These are phyloP conservation scores for Kurtzmaniella quercitrusa DNA, from an alignment of 1,139 yeast species.

Conservation along the genomic window DNA sequence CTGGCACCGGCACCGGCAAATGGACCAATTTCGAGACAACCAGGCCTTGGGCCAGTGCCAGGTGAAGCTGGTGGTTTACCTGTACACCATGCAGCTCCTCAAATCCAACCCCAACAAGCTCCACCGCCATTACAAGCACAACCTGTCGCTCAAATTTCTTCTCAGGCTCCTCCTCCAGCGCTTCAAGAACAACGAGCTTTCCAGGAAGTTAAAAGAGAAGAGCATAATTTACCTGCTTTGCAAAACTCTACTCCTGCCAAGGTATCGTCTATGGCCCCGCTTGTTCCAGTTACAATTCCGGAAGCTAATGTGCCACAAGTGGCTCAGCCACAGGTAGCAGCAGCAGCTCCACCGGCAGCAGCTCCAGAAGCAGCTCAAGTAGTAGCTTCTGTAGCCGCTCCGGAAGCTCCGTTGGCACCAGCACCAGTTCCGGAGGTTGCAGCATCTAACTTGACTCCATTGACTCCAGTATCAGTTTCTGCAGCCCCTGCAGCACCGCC, in stretches of 20 bases:
- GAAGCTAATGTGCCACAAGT: constrained; percentile 10
- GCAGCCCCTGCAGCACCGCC: no score
- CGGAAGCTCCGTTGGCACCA: constrained; percentile 8
- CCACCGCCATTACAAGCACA: constrained; percentile 13
- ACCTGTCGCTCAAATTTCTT: constrained; percentile 11
- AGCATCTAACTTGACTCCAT: no score
- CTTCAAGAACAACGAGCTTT: neutral
- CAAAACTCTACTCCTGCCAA: constrained; percentile 5
- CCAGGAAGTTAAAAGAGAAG: neutral
- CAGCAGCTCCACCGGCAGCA: constrained; percentile 9
- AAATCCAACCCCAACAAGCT: constrained; percentile 8
- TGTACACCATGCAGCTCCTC: constrained; percentile 8
- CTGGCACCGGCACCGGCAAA: no score
- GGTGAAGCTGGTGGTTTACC: constrained; percentile 8
- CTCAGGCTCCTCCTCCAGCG: constrained; percentile 5
- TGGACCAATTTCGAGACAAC: constrained; percentile 10
- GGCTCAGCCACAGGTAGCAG: constrained; percentile 6
- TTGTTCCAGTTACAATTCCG: constrained; percentile 11
- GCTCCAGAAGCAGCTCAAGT: constrained; percentile 9
- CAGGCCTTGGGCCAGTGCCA: constrained; percentile 11
- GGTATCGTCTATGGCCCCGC: constrained; percentile 5
- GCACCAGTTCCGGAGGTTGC: neutral
- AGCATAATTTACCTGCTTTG: neutral
- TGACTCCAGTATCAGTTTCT: no score
- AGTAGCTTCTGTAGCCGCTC: constrained; percentile 8